These are phyloP conservation scores for Panaeolus cyanescens DNA, from an alignment of 768 basidiomycete species.

Conservation along the genomic window DNA sequence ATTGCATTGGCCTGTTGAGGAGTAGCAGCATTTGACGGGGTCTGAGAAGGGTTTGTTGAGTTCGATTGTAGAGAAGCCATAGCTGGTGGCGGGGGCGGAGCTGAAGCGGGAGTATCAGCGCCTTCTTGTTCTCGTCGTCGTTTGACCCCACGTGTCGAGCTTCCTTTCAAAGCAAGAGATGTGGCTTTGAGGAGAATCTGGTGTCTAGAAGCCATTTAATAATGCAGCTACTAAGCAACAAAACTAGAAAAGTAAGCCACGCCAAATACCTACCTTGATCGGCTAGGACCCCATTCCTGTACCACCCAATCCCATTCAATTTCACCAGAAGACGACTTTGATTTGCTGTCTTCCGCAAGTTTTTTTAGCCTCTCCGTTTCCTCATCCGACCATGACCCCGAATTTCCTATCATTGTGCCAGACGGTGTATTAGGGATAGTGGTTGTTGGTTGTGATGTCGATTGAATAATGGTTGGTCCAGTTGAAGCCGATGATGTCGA, in stretches of 20 bases:
- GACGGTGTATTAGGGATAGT: constrained; percentile 27
- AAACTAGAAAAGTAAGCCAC: not conserved
- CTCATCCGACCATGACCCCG: constrained; percentile 79
- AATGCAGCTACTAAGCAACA: not conserved
- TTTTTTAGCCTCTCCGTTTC: constrained; percentile 71
- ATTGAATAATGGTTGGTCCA: constrained; percentile 21
- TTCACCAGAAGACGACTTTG: constrained; percentile 49
- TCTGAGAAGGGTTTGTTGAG: constrained; percentile 26
- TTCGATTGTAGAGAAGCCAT: constrained; percentile 32
- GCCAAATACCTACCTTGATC: constrained; percentile 58
- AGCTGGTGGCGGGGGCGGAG: constrained; percentile 18
- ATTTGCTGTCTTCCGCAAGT: constrained; percentile 68
- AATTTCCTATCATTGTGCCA: constrained; percentile 43
- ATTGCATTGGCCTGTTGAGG: not conserved
- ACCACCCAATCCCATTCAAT: constrained; percentile 84
- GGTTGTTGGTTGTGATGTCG: constrained; percentile 22
- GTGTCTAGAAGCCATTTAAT: constrained; percentile 46
- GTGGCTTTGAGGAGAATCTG: constrained; percentile 86
- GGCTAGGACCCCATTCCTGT: constrained; percentile 69
- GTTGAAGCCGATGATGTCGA: constrained; percentile 17
- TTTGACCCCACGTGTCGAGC: constrained; percentile 61
- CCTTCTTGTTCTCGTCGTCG: constrained; percentile 41
- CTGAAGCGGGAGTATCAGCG: constrained; percentile 14
- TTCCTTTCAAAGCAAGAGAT: constrained; percentile 75
- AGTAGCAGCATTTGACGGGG: constrained; percentile 22